These are phyloP conservation scores for Didymella lethalis DNA, from an alignment of 2,329 filamentous ascomycete genomes.

Conservation along the genomic window DNA sequence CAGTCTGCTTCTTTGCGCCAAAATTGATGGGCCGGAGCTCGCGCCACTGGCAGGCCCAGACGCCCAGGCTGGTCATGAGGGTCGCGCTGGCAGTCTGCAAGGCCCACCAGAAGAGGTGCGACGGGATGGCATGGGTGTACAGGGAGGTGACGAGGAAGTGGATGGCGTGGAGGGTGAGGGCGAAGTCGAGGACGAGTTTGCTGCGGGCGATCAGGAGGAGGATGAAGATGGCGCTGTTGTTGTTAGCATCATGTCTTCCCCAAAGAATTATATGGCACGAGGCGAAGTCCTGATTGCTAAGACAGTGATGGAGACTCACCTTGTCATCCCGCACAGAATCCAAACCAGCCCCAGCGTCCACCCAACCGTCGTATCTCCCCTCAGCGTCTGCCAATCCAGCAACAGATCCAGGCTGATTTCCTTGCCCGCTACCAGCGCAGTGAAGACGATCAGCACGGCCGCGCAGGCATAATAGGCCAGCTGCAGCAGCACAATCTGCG, in stretches of 20 bases:
- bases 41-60: constrained; percentile 91
- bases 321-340: constrained; percentile 70
- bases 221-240: constrained; percentile 77
- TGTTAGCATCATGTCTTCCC: too few relatives aligned
- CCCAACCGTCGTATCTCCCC: constrained; percentile 73
- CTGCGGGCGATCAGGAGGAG: constrained; percentile 84
- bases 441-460: constrained; percentile 70
- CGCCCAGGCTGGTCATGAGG: constrained; percentile 74
- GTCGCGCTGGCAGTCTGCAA: constrained; percentile 67
- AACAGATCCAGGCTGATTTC: constrained; percentile 66
- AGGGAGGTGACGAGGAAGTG: constrained; percentile 80
- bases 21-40: constrained; percentile 91
- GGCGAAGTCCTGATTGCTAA: too few relatives aligned
- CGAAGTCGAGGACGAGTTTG: constrained; percentile 95
- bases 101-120: constrained; percentile 86
- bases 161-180: constrained; percentile 84
- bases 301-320: constrained; percentile 55
- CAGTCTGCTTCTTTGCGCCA: constrained; percentile 56
- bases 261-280: too few relatives aligned
- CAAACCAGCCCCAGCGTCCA: constrained; percentile 74
- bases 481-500: constrained; percentile 72
- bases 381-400: constrained; percentile 68
- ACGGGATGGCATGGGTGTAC: constrained; percentile 79
- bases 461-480: constrained; percentile 69
- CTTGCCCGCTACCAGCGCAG: constrained; percentile 69